phyloP scores from a whole-genome alignment of 352 stramenopile genomes.

The Phytophthora agathidicida region DNA sequence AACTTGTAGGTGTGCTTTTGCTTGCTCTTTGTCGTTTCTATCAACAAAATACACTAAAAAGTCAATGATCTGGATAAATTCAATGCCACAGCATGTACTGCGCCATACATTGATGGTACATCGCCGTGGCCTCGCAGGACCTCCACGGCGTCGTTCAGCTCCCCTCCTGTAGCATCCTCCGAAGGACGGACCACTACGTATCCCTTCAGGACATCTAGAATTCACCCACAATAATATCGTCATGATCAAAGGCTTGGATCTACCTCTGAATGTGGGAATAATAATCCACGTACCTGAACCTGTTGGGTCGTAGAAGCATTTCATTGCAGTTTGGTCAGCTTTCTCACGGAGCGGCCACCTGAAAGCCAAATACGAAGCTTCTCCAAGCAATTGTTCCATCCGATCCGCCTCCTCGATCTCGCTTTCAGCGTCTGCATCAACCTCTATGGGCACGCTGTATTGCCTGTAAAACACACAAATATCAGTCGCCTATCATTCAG shows the following conservation, averaged over 20 bases:
- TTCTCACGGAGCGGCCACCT: conserved; percentile 21
- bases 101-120: conserved; percentile 22
- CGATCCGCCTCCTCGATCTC: conserved; percentile 7
- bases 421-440: conserved; percentile 7
- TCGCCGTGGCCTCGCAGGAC: conserved; percentile 17
- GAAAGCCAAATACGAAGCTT: conserved; percentile 34
- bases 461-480: conserved; percentile 13
- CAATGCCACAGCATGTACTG: neutral
- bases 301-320: conserved; percentile 35
- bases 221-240: neutral
- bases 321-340: conserved; percentile 18
- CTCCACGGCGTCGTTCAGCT: conserved; percentile 24
- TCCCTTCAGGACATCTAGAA: conserved; percentile 39
- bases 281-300: conserved; percentile 10
- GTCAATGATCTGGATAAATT: neutral
- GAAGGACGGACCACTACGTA: conserved; percentile 39
- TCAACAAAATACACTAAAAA: conserved; percentile 1
- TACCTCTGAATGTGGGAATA: neutral
- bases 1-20: conserved; percentile 32
- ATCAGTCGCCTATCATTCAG: neutral
- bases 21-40: conserved; percentile 34
- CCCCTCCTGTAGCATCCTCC: conserved; percentile 33
- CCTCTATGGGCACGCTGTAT: conserved; percentile 16
- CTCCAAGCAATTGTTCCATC: conserved; percentile 31
- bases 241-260: neutral